Evolutionary conservation across 2,329 filamentous ascomycete genomes (phyloP), one percentile per base, ranked within the genome.

Genomic region (Phyllosticta citribraziliensis): DNA sequence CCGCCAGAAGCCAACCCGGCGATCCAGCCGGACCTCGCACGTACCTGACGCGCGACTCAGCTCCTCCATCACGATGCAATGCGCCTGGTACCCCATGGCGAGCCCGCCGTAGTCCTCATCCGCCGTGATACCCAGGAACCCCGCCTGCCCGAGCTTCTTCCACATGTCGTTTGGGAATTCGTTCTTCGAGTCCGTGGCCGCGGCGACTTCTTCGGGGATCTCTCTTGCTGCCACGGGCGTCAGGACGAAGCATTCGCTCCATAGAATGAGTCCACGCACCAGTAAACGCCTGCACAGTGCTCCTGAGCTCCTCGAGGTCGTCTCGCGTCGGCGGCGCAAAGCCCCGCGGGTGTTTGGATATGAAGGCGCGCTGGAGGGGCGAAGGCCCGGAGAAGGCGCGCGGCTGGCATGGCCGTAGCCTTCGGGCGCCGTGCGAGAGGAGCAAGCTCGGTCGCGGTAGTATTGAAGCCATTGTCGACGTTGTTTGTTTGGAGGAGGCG

Each of bases 21-120:
- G 22, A 30, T 35, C 11, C 4, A 8, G n/a, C 22, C 19, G 1
- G 9, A 11, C 20, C 11, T 22, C 22, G 22, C 53, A 30, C 63
- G 61, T 74, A 75, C 82, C 92, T 58, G 88, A 93, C 2, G 93
- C 93, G 62, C 93, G 83, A 61, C 88, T 94, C 52, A 99, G 80
- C 79, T 97, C 94, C 76, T 99, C 94, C 85, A 97, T 88, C 54
- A 97, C 91, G 6, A 96, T 80, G 71, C 91, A 96, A 76, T 99
- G 94, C 53, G 94, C 93, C 78, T 97, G 93, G 75, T 97, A 99
- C 11, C 94, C 94, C 85, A 97, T 88, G 1, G 82, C 89, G 54
- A 97, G 76, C 2, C 93, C 94, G 47, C 94, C 94, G 58, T 94
- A 91, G 61, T 91, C 88, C 76, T 96, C 91, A 69, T 96, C 90